Base-by-base conservation (phyloP, 768 basidiomycete genomes). In the Fistulinella prunicolor region DNA sequence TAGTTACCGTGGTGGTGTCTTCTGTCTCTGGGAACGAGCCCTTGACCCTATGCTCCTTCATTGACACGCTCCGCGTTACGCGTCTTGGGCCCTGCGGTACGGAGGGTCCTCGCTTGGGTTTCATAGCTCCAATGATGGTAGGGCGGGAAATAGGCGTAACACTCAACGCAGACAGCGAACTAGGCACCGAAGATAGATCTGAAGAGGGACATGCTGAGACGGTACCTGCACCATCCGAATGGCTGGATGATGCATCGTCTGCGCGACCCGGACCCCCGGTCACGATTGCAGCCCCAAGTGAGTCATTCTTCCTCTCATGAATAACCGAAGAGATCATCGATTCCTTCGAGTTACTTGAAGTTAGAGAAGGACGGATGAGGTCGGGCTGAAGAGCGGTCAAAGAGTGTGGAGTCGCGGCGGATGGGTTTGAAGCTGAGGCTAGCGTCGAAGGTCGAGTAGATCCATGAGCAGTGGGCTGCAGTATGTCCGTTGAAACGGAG, bases 11-110 rank as follows among this genome's bases (percentile, higher is more conserved):
- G 9, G 20, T 23, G 9, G 17, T 16, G 38, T 38, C 43, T 19
- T 54, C 42, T 12, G 17, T 20, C 28, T 49, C 43, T 34, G 41
- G 8, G 22, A 16, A 36, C 3, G 39, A 47, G 14, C 41, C 19
- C 34, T 49, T 53, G 21, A 46, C 38, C 8, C 43, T 47, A 39
- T 55, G 47, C 24, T 58, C 53, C 40, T 53, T 68, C 54, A 68
- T 38, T 14, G 64, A 68, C 9, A 56, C 47, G 26, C 65, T 66
- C 23, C 65, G 53, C 12, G 65, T 66, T 12, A 67, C 24, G 6
- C 62, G 66, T 32, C 47, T 59, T 20, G 50, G n/a, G 14, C 44
- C 51, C 9, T 41, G 44, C 12, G 44, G 48, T 19, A 16, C n/a
- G 1, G 50, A 54, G 26, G 56, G 49, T 24, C 46, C 54, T 46